These are phyloP conservation scores for Tetrahymena malaccensis DNA, from an alignment of 73 alveolate genomes.

Conservation along the genomic window DNA sequence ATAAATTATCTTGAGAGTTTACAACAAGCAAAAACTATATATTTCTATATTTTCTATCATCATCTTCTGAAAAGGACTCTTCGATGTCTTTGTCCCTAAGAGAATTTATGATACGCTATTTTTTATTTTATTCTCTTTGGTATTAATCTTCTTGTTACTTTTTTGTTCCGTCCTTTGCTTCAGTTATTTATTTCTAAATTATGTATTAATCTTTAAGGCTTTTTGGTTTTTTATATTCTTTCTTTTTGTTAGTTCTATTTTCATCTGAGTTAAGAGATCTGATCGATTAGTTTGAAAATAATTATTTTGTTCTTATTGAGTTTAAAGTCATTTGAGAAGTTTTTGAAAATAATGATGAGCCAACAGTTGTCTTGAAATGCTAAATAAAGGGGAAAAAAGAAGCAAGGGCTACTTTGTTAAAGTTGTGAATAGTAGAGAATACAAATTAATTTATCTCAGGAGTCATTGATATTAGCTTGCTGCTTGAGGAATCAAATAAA, in stretches of 20 bases:
- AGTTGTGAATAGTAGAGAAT: background rate
- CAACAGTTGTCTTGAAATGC: background rate
- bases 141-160: background rate
- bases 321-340: background rate
- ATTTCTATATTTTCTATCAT: background rate
- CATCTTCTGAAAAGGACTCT: background rate
- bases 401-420: background rate
- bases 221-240: background rate
- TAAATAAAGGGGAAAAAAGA: background rate
- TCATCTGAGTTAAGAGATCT: background rate
- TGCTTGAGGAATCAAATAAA: background rate
- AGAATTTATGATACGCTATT: background rate
- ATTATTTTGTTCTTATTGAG: background rate
- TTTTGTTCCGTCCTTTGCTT: background rate
- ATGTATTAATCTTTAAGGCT: background rate
- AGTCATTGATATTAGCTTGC: background rate
- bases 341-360: background rate
- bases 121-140: background rate
- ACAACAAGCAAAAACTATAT: background rate
- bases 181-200: background rate
- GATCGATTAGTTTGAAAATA: background rate
- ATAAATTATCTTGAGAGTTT: background rate
- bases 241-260: background rate
- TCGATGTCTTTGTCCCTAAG: background rate
- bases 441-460: background rate